Base-by-base conservation (phyloP, 1,284 basidiomycete genomes). In the Trametes hirsuta region DNA sequence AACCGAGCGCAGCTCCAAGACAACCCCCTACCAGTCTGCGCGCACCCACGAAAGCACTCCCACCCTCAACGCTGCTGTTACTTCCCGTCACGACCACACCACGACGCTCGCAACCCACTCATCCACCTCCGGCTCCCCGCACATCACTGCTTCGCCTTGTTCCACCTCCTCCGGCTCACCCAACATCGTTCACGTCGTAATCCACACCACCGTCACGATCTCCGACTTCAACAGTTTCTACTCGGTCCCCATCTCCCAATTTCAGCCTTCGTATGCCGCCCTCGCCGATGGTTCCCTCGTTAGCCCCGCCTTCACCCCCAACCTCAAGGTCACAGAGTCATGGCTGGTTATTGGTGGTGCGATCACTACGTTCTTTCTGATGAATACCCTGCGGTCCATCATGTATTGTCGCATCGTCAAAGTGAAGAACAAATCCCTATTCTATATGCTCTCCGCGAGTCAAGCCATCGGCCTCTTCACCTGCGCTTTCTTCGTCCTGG, bases 381-480 rank as follows among this genome's bases (percentile, higher is more conserved):
- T 83, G 56, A 89, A 85, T 66, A 78, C 83, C n/a, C 63, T 81
- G 56, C 77, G 79, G 56, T 79, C 84, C 12, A 72, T 77, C 40
- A 76, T 79, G 62, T 88, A 85, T 70, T 69, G 86, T 42, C 77
- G 81, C 30, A 74, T 81, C 57, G 84, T 76, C 46, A 85, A 73
- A 74, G 83, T 82, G 66, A 89, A 82, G 77, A 85, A 81, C 75
- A 90, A 82, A 75, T 80, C 71, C 9, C 81, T 83, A 53, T 88
- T 82, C 69, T 86, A 79, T 70, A 75, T 79, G 50, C 79, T 83
- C 59, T 81, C 85, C 48, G 66, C 76, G 47, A 87, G 85, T 66
- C 87, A 88, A 68, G 58, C 84, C 4, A 71, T 86, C 14, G 84
- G 81, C 3, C 78, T 82, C 0, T 63, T 81, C 30, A 76, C 78